Evolutionary conservation across 2,329 filamentous ascomycete species (phyloP), one percentile per base, ranked within the genome.

Genomic region (Colletotrichum limetticola): DNA sequence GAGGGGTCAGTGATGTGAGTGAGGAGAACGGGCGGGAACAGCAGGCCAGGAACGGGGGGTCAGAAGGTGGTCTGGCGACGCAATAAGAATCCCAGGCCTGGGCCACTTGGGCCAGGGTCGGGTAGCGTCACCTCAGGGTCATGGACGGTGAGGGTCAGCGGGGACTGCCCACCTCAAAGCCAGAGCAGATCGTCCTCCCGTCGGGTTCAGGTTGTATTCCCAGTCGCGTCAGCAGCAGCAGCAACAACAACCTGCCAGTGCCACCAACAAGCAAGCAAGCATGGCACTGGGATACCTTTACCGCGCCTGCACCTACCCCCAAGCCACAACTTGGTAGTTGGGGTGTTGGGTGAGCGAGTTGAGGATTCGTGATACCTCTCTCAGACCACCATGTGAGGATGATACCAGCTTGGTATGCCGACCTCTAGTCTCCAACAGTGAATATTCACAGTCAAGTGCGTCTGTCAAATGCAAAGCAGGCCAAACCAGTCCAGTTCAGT

Each of bases 71-170:
- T 56, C 69, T 69, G 65, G 65, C 68, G 28, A 52, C 64, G 59
- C 30, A 68, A 52, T 16, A 30, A n/a, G 42, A 63, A 30, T 63
- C 37, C 37, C 37, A 61, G 55, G 53, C 22, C 55, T 65, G 69
- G 66, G 66, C 70, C 66, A 65, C 66, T 66, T 72, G 68, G 68
- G 55, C 56, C 64, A 71, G 68, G 49, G 35, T 30, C 59, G 28
- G 59, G 37, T 49, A 49, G 42, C 42, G 42, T 49, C 42, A 49
- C 42, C 19, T 49, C 59, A 49, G 26, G 26, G 59, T 28, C 68
- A 58, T 62, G 22, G 26, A 28, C 35, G 19, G 59, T 30, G 59
- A 63, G 60, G 26, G 60, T 64, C 53, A 68, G 66, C 59, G 57
- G 66, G 60, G 22, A 64, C 46, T 49, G 53, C 53, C 22, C 53